These are phyloP conservation scores for Alternaria longipes DNA, from an alignment of 2,329 filamentous ascomycete species.

Conservation along the genomic window DNA sequence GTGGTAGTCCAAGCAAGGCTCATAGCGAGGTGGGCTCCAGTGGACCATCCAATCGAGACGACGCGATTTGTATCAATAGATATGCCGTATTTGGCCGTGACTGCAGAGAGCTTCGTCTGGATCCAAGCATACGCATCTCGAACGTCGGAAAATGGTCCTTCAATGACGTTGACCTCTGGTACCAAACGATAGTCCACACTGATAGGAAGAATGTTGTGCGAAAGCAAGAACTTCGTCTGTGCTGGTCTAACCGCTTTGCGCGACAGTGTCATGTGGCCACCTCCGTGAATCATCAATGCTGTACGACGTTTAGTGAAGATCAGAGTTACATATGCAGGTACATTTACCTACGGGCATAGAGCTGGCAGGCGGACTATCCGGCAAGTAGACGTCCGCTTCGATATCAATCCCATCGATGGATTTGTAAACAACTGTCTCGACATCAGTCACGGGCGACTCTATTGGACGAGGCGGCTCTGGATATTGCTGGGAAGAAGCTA, in stretches of 20 bases:
- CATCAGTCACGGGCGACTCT: not conserved
- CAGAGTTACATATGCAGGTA: not conserved
- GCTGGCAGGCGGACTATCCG: constrained; percentile 14
- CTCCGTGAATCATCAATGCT: constrained; percentile 60
- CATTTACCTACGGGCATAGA: constrained; percentile 20
- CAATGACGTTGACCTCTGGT: constrained; percentile 57
- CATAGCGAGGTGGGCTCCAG: constrained; percentile 13
- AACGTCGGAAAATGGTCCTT: constrained; percentile 59
- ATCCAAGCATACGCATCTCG: constrained; percentile 41
- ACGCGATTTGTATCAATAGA: constrained; percentile 7
- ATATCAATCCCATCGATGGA: constrained; percentile 19
- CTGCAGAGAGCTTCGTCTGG: constrained; percentile 4
- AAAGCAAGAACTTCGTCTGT: constrained; percentile 53
- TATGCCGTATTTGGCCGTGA: constrained; percentile 5
- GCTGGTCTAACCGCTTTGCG: constrained; percentile 50
- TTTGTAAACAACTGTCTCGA: constrained; percentile 24
- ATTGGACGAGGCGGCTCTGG: constrained; percentile 3
- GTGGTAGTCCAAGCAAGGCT: constrained; percentile 13
- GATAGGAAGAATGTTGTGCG: constrained; percentile 57
- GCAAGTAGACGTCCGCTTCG: constrained; percentile 49
- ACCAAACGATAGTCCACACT: constrained; percentile 63
- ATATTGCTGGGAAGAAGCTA: constrained; percentile 10
- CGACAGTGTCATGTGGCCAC: constrained; percentile 54
- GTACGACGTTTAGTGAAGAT: constrained; percentile 13
- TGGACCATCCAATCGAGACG: constrained; percentile 8